phyloP scores from a whole-genome alignment of 2,329 filamentous ascomycete genomes.

The Zarea fungicola region DNA sequence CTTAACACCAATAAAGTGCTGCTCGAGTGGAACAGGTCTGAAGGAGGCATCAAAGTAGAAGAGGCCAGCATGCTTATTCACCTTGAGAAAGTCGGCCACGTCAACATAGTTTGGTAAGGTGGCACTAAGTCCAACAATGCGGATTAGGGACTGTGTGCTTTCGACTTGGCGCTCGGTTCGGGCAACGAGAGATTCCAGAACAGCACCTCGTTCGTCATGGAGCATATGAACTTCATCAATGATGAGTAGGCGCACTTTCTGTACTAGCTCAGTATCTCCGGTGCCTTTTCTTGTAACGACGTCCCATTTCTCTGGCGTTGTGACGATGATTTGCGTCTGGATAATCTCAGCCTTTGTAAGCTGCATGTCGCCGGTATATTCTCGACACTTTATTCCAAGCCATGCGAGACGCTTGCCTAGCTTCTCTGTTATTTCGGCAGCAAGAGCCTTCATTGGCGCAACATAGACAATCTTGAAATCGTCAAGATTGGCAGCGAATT shows the following conservation, averaged over 20 bases:
- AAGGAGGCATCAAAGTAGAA: constrained; percentile 98
- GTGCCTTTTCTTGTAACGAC: constrained; percentile 96
- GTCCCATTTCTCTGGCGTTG: constrained; percentile 98
- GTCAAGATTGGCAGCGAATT: constrained; percentile 77
- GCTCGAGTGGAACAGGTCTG: constrained; percentile 89
- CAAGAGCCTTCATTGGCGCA: constrained; percentile 96
- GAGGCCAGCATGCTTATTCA: constrained; percentile 85
- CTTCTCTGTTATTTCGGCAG: constrained; percentile 94
- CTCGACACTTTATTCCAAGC: constrained; percentile 86
- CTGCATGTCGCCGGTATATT: constrained; percentile 98
- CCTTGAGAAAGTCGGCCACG: constrained; percentile 93
- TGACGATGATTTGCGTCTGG: constrained; percentile 95
- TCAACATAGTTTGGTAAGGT: constrained; percentile 96
- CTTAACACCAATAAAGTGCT: constrained; percentile 95
- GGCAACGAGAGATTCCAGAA: constrained; percentile 91
- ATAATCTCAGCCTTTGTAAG: constrained; percentile 94
- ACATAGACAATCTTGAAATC: constrained; percentile 99
- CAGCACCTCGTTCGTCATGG: constrained; percentile 93
- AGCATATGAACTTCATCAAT: constrained; percentile 99
- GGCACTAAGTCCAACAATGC: constrained; percentile 90
- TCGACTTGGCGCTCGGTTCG: constrained; percentile 95
- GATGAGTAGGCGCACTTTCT: constrained; percentile 92
- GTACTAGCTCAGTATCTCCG: constrained; percentile 93
- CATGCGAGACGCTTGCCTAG: constrained; percentile 86
- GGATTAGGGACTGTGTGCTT: constrained; percentile 94